Evolutionary conservation across 805 yeast species (phyloP).

Genomic region (Saccharomycopsis vini): DNA sequence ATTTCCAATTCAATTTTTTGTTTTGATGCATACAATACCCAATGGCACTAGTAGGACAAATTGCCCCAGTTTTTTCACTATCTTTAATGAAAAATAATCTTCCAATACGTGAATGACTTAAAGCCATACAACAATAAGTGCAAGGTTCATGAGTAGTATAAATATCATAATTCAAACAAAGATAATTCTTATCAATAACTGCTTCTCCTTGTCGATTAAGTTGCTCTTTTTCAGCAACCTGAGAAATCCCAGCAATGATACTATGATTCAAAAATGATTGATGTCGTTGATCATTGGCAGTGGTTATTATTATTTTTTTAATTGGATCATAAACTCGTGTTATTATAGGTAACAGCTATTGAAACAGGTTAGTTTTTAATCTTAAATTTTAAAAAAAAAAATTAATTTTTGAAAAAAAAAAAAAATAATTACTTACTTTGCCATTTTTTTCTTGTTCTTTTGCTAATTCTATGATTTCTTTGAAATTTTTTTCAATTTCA

Average conservation of each 20-base stretch:
- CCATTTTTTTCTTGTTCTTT: constrained; percentile 18
- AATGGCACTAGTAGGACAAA: constrained; percentile 48
- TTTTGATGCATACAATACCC: constrained; percentile 70
- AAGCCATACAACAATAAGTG: constrained; percentile 93
- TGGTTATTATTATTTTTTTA: constrained; percentile 32
- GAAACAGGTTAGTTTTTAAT: not conserved
- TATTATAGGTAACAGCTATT: constrained; percentile 39
- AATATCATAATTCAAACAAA: constrained; percentile 70
- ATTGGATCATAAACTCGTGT: constrained; percentile 58
- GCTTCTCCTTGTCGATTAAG: constrained; percentile 7
- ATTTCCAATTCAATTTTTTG: constrained; percentile 75
- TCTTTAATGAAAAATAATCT: constrained; percentile 61
- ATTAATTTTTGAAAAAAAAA: not conserved
- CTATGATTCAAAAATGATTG: constrained; percentile 60
- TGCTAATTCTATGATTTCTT: constrained; percentile 24
- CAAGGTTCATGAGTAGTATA: constrained; percentile 95
- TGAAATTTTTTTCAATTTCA: constrained; percentile 30
- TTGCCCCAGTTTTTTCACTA: constrained; percentile 45
- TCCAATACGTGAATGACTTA: constrained; percentile 79
- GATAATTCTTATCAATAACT: constrained; percentile 32
- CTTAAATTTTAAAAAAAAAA: too few species aligned
- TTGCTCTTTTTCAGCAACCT: constrained; percentile 50
- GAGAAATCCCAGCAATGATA: constrained; percentile 59
- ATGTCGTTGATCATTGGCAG: constrained; percentile 33
- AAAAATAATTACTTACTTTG: constrained; percentile 5